A percentile compares a stretch with the other conserved stretches of the same genome.
Evolutionary conservation across 192 early-diverging fungal species (phyloP).

Genomic region (Dissophora globulifera): DNA sequence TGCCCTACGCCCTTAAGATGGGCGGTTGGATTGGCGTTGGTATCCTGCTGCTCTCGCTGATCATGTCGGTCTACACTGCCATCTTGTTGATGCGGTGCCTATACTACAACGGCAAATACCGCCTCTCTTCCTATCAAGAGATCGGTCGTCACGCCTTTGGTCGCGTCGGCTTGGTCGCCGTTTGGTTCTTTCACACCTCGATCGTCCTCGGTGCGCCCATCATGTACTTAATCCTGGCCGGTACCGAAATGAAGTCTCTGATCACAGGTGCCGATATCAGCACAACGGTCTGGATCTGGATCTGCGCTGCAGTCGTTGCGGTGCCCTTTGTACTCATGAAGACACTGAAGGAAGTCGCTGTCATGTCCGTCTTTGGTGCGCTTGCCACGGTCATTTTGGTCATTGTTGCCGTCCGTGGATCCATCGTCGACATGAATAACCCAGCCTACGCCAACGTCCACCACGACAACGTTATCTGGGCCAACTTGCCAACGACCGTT

Average conservation of each 20-base stretch:
- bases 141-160: conserved; percentile 82
- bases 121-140: conserved; percentile 70
- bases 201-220: conserved; percentile 76
- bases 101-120: conserved; percentile 72
- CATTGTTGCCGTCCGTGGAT: conserved; percentile 71
- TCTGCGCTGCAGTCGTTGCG: conserved; percentile 67
- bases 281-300: conserved; percentile 70
- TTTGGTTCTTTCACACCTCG: conserved; percentile 71
- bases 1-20: conserved; percentile 81
- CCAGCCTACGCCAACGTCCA: conserved; percentile 34
- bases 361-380: conserved; percentile 80
- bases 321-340: conserved; percentile 81
- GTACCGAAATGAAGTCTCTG: conserved; percentile 73
- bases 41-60: conserved; percentile 75
- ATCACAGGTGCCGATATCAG: conserved; percentile 51
- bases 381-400: conserved; percentile 79
- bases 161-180: conserved; percentile 65
- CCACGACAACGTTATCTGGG: conserved; percentile 68
- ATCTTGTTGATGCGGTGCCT: conserved; percentile 78
- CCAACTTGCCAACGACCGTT: conserved; percentile 78
- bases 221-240: conserved; percentile 81
- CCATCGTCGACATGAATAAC: conserved; percentile 59
- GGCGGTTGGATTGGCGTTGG: conserved; percentile 82
- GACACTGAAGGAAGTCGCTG: conserved; percentile 82
- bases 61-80: conserved; percentile 78